These are phyloP conservation scores for Arthromyces matolae DNA, from an alignment of 768 basidiomycete species.

Conservation along the genomic window DNA sequence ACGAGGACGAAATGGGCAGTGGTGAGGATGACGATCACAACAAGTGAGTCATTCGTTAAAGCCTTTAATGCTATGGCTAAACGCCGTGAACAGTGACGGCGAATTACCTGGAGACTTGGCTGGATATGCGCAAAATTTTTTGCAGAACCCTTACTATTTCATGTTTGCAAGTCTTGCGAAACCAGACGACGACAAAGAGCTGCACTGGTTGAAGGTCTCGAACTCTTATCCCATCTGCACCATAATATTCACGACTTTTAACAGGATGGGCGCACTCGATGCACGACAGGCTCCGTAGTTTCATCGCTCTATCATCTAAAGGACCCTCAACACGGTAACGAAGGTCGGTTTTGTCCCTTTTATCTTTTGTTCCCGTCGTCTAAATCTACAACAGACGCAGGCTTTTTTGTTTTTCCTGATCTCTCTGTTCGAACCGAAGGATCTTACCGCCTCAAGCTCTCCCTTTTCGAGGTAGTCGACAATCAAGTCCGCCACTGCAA, in stretches of 20 bases:
- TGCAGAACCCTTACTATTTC: slow-evolving; percentile 93
- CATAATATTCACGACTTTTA: not conserved
- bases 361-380: too few relatives aligned
- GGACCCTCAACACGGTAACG: slow-evolving; percentile 52
- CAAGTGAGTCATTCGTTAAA: too few relatives aligned
- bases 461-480: slow-evolving; percentile 87
- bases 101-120: slow-evolving; percentile 26
- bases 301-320: slow-evolving; percentile 90
- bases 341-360: slow-evolving; percentile 26
- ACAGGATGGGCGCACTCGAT: slow-evolving; percentile 85
- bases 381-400: slow-evolving; percentile 54
- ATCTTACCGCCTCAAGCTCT: slow-evolving; percentile 69
- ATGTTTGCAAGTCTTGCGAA: slow-evolving; percentile 92
- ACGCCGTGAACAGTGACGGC: not conserved
- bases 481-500: slow-evolving; percentile 88
- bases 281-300: slow-evolving; percentile 88
- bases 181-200: slow-evolving; percentile 83
- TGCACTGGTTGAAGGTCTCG: slow-evolving; percentile 71
- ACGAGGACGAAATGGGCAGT: slow-evolving; percentile 12
- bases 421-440: slow-evolving; percentile 91
- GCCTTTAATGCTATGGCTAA: slow-evolving; percentile 14
- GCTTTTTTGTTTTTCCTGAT: slow-evolving; percentile 96
- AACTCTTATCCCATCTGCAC: not conserved
- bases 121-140: slow-evolving; percentile 56
- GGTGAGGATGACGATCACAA: slow-evolving; percentile 11